Evolutionary conservation across 306 rosid species (phyloP), one percentile per base, ranked within the genome.

Genomic region (Vigna hirtella): DNA sequence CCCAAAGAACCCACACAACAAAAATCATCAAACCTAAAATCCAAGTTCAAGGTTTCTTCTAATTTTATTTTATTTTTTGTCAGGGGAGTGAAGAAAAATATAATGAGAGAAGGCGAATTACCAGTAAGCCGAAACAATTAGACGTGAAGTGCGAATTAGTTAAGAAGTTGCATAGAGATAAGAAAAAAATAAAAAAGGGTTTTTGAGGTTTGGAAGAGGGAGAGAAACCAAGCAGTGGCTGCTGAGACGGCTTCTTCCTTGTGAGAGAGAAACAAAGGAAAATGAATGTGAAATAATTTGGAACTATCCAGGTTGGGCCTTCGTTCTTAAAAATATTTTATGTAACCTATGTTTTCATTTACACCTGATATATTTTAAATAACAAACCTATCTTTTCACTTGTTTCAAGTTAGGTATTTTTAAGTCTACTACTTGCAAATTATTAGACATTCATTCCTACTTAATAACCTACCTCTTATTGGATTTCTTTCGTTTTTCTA

Each of bases 181-280:
- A n/a, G 6, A 0, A 11, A 40, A 42, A 11, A 26, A 26, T 2
- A 26, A 22, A 26, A 66, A 1, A 70, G 62, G 32, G 62, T 61
- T 18, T 65, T 59, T 59, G 80, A 76, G 52, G 53, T 47, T 26
- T 69, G 8, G 40, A 8, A 5, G 53, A 36, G 17, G 12, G 14
- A 55, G 9, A 36, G 59, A 42, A 34, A n/a, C 26, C 57, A 26
- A 58, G 63, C 15, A 58, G 77, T 34, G 70, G 70, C 76, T 18
- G 20, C 20, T 58, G 70, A 59, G 81, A 72, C 79, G 79, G 79
- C 79, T 74, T 18, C 70, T 66, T 16, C 28, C 17, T 18, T 42
- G 24, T 34, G 49, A 11, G 5, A 63, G n/a, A 38, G 50, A 2
- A 18, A 66, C 71, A 38, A 7, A 7, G 26, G 6, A 11, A 18